Evolutionary conservation across 305 asterid genomes (phyloP), one percentile per base, ranked within the genome.

Genomic region (Fraxinus ornus): DNA sequence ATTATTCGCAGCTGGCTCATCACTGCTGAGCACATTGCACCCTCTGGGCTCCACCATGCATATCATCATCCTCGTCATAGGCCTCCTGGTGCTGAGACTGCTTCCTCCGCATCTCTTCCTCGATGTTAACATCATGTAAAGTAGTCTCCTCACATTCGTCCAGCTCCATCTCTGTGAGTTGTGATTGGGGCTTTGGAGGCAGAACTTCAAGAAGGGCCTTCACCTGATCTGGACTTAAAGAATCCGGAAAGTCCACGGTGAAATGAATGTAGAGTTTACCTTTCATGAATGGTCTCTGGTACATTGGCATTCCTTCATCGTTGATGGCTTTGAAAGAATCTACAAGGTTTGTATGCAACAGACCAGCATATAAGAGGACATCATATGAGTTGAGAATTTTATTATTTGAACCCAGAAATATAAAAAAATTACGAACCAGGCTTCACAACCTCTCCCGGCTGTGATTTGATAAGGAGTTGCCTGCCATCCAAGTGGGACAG

Each of bases 361-460:
- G 47, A 30, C 7, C 44, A 44, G 19, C 2, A 7, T 3, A 5
- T 80, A 22, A 44, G 44, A 0, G 17, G 1, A 15, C 7, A 19
- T 4, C 3, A 68, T 9, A 26, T 13, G 8, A 68, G 41, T 24
- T n/a, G 13, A 49, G 8, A 35, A 1, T 5, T 0, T 74, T 2
- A 49, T 19, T 10, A 15, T 1, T 10, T 6, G 37, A 80, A 41
- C 7, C 32, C 17, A 13, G 28, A 30, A 9, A 22, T n/a, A 0
- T 0, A 15, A 7, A 35, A 39, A 49, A 39, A 66, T 15, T 13
- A 82, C 90, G 75, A 52, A 94, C 98, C 91, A 70, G 98, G 98
- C 89, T 94, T 95, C 75, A 93, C 90, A 39, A 92, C 95, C 83
- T 95, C 94, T 55, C 98, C 97, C 0, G 97, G 92, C 10, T 90